Evolutionary conservation across 306 rosid genomes (phyloP).

Genomic region (Casuarina cunninghamiana): DNA sequence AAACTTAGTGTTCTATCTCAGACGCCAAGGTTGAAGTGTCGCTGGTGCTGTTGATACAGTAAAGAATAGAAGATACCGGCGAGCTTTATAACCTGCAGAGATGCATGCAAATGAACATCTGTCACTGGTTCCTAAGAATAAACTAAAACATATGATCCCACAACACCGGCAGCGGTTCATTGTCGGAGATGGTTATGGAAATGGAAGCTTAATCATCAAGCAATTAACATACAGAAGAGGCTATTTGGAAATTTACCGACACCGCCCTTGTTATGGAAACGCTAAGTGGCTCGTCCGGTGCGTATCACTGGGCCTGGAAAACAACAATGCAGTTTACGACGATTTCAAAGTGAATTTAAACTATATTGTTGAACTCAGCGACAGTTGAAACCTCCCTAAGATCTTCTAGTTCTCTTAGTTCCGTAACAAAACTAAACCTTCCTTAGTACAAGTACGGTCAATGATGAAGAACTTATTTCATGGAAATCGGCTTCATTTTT

Average conservation of each 20-base stretch:
- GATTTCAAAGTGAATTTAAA: not conserved
- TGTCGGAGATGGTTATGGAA: not conserved
- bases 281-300: not conserved
- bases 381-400: conserved; percentile 28
- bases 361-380: not conserved
- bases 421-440: conserved; percentile 10
- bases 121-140: not conserved
- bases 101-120: not conserved
- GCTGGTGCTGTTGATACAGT: not conserved
- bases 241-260: too few relatives aligned
- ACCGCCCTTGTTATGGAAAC: not conserved
- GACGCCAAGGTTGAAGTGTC: not conserved
- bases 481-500: not conserved
- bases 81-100: conserved; percentile 29
- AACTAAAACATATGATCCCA: not conserved
- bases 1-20: not conserved
- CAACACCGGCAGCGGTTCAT: not conserved
- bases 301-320: not conserved
- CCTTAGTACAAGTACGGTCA: conserved; percentile 27
- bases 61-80: conserved; percentile 6
- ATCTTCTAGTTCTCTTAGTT: not conserved
- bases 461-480: not conserved
- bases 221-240: too few relatives aligned
- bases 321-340: not conserved
- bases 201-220: not conserved